These are phyloP conservation scores for Termitomyces sp. DNA, from an alignment of 768 basidiomycete species.

Conservation along the genomic window DNA sequence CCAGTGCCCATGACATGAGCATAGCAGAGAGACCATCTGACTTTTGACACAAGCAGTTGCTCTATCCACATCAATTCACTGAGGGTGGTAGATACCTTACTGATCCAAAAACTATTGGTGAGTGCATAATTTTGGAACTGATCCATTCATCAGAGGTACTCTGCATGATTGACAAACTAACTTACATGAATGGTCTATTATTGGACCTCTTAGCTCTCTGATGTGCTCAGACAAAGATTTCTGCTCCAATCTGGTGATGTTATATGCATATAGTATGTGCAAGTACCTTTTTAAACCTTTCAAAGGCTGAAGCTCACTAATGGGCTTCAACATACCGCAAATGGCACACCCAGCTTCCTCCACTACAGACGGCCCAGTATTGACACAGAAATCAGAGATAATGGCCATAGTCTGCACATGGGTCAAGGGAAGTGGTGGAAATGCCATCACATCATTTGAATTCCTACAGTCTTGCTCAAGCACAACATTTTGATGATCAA, in stretches of 20 bases:
- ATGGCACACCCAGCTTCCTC: neutral
- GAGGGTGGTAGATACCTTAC: neutral
- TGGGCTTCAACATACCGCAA: neutral
- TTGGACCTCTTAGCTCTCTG: no score
- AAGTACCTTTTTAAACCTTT: neutral
- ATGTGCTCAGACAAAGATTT: neutral
- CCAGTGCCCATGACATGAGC: neutral
- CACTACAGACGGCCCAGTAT: no score
- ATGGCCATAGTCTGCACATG: no score
- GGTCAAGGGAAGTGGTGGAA: no score
- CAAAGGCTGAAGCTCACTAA: neutral
- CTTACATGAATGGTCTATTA: no score
- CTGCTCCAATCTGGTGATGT: neutral
- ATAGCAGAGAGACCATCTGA: neutral
- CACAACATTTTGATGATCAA: no score
- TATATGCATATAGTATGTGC: neutral
- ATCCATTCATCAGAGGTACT: no score
- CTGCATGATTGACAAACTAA: no score
- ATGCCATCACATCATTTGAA: no score
- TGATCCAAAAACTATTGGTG: neutral
- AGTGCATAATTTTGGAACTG: no score
- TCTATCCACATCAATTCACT: neutral
- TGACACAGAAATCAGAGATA: no score
- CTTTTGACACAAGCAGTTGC: neutral
- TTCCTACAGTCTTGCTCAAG: no score